phyloP scores from a whole-genome alignment of 208 protist genomes.

The Leptomonas seymouri region DNA sequence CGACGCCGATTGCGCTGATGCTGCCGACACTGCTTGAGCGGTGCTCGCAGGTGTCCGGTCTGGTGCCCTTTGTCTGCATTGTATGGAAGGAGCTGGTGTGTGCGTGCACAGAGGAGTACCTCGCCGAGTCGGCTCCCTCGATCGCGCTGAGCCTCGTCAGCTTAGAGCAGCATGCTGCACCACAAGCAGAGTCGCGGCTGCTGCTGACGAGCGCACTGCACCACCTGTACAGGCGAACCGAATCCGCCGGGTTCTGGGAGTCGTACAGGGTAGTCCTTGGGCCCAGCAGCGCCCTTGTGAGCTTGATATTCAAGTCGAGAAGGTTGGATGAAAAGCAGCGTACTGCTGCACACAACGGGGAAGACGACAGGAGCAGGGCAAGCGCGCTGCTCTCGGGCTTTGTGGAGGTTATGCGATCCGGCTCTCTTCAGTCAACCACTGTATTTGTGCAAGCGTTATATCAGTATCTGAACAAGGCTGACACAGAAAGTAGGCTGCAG shows the following conservation, averaged over 20 bases:
- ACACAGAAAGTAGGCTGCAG: slow-evolving; percentile 36
- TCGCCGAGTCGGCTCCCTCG: slow-evolving; percentile 60
- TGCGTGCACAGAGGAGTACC: slow-evolving; percentile 67
- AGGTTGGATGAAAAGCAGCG: slow-evolving; percentile 4
- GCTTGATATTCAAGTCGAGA: slow-evolving; percentile 3
- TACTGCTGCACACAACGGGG: neutral
- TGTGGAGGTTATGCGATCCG: slow-evolving; percentile 64
- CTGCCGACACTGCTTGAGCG: slow-evolving; percentile 71
- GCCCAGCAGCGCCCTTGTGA: slow-evolving; percentile 51
- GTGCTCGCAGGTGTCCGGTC: slow-evolving; percentile 36
- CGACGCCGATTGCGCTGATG: slow-evolving; percentile 80
- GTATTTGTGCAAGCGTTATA: slow-evolving; percentile 79
- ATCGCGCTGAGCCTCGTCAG: slow-evolving; percentile 79
- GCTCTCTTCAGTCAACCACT: slow-evolving; percentile 74
- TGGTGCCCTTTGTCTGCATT: slow-evolving; percentile 46
- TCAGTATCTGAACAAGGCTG: slow-evolving; percentile 55
- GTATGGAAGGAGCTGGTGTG: slow-evolving; percentile 74
- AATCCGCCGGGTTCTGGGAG: slow-evolving; percentile 56
- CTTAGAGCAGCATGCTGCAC: slow-evolving; percentile 48
- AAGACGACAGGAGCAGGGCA: neutral
- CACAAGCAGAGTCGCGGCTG: slow-evolving; percentile 25
- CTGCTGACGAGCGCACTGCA: slow-evolving; percentile 42
- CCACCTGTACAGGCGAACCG: slow-evolving; percentile 45
- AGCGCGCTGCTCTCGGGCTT: slow-evolving; percentile 46
- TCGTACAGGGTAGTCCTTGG: slow-evolving; percentile 67